Evolutionary conservation across 83 land plant species (phyloP), one percentile per base, ranked within the genome.

Genomic region (Thuja plicata): DNA sequence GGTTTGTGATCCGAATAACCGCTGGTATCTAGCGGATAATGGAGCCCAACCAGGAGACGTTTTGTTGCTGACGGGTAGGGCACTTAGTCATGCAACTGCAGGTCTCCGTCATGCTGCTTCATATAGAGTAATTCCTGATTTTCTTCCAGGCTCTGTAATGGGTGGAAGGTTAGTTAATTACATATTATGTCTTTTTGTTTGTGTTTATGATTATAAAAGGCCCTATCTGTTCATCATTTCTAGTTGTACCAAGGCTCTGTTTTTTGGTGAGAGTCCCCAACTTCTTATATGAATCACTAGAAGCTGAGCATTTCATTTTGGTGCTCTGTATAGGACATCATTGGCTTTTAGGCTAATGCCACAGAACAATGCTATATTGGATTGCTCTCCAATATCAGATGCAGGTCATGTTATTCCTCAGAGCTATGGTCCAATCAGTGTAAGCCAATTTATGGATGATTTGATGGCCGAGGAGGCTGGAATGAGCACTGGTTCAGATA

Each of bases 1-100:
- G 99, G 96, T 96, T 86, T 93, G 94, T 90, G 97, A 96, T 81
- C 91, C 98, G 74, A 97, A 92, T 93, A 98, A 98, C 62, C 96
- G 91, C 66, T 97, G 99, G 99, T 97, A 94, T 90, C 93, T 94
- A 70, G 99, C 99, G 78, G 99, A 97, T 90, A 88, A 85, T 91
- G 94, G 94, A 19, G 81, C 91, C 83, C 88, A 87, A 21, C 95
- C 96, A 87, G 97, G 97, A 81, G 97, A 96, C 86, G 90, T 97
- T 17, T 87, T 97, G 87, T 90, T 97, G 27, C 89, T 97, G 10
- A 94, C 98, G 45, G 99, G 99, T 21, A 97, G 90, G 92, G 95
- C 98, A 32, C 94, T 97, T 16, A 93, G 96, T 87, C 98, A 97
- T 92, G 95, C 95, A 55, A 96, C 99, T 84, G 97, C 98, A 82